Evolutionary conservation across 2,329 filamentous ascomycete species (phyloP).

Genomic region (Aureobasidium namibiae): DNA sequence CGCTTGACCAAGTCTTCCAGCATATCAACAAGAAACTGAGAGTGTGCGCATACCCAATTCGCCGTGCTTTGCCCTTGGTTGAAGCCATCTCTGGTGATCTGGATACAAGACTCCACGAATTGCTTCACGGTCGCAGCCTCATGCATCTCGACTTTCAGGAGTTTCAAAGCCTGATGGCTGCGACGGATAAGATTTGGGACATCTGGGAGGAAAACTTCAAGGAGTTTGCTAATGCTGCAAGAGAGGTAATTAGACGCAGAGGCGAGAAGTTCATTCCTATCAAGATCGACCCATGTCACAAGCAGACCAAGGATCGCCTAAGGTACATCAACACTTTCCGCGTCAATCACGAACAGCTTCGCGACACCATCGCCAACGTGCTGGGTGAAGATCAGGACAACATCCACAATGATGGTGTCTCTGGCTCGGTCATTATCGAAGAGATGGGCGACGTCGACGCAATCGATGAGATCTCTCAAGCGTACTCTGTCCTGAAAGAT

Average conservation of each 20-base stretch:
- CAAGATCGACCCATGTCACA: constrained; percentile 84
- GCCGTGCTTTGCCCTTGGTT: constrained; percentile 83
- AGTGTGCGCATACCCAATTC: constrained; percentile 91
- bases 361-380: constrained; percentile 94
- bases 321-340: constrained; percentile 93
- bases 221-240: constrained; percentile 94
- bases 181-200: constrained; percentile 76
- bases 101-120: constrained; percentile 72
- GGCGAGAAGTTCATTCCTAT: constrained; percentile 99
- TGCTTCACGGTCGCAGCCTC: constrained; percentile 77
- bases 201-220: constrained; percentile 95
- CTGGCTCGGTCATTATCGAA: constrained; percentile 67
- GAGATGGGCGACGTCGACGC: constrained; percentile 97
- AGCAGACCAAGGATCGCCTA: constrained; percentile 79
- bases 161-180: constrained; percentile 77
- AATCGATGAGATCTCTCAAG: constrained; percentile 89
- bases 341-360: constrained; percentile 94
- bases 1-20: constrained; percentile 78
- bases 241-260: constrained; percentile 84
- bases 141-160: constrained; percentile 90
- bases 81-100: constrained; percentile 94
- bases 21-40: constrained; percentile 98
- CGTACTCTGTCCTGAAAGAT: constrained; percentile 87
- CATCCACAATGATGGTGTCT: constrained; percentile 46
- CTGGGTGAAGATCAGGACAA: constrained; percentile 58